Conservation (phyloP, 1,284 basidiomycete species). For the Ganoderma multipileum region DNA sequence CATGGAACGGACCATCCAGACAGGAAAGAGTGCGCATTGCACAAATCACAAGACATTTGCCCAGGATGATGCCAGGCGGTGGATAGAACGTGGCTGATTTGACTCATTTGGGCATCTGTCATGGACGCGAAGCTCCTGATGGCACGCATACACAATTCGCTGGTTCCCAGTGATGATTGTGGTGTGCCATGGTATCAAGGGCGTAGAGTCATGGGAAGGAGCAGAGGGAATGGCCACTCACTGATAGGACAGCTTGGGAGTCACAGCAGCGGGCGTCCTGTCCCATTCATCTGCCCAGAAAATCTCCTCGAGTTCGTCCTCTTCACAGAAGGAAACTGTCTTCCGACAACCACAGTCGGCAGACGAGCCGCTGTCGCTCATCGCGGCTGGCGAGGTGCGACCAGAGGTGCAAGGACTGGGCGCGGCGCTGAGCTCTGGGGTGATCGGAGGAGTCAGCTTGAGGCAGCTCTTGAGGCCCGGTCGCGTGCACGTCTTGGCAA, state of each 20-base stretch:
- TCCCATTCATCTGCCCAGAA: slow-evolving; percentile 76
- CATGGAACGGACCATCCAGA: neutral
- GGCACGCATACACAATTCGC: neutral
- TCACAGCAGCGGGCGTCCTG: slow-evolving; percentile 48
- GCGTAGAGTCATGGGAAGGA: neutral
- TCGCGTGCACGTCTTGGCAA: slow-evolving; percentile 19
- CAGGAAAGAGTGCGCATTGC: neutral
- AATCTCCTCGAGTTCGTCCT: slow-evolving; percentile 53
- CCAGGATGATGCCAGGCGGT: neutral
- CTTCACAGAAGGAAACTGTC: slow-evolving; percentile 61
- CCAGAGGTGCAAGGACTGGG: slow-evolving; percentile 33
- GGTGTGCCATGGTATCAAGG: neutral
- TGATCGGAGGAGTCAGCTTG: slow-evolving; percentile 42
- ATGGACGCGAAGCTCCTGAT: neutral
- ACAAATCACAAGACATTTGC: neutral
- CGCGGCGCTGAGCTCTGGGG: slow-evolving; percentile 36
- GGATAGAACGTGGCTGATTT: neutral
- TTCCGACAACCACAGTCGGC: slow-evolving; percentile 43
- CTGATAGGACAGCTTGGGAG: slow-evolving; percentile 45
- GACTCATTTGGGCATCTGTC: neutral
- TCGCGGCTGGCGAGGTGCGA: slow-evolving; percentile 26
- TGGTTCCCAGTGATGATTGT: neutral
- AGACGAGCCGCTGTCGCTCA: slow-evolving; percentile 29
- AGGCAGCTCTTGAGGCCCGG: slow-evolving; percentile 51
- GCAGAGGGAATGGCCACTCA: slow-evolving; percentile 31